phyloP scores from a whole-genome alignment of 345 rosid genomes.

The Carallia brachiata region DNA sequence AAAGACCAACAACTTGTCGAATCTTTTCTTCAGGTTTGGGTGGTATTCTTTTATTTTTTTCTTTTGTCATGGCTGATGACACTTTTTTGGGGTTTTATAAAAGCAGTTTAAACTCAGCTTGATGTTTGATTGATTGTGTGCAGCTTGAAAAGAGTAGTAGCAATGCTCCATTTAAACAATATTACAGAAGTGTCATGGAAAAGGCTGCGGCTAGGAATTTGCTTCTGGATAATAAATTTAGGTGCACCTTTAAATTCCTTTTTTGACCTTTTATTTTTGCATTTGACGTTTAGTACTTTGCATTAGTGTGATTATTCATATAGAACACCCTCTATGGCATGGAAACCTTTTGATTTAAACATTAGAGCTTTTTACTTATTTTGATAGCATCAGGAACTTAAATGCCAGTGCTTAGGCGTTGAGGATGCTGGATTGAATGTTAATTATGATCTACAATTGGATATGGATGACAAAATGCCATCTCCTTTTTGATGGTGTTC shows the following conservation, averaged over 20 bases:
- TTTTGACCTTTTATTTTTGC: not conserved
- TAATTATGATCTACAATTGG: too few species aligned
- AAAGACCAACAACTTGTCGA: conserved; percentile 71
- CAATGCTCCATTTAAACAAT: conserved; percentile 59
- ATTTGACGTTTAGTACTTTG: not conserved
- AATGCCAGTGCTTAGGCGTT: not conserved
- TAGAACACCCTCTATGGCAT: too few species aligned
- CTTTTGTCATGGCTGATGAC: not conserved
- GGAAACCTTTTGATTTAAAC: not conserved
- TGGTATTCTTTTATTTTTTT: not conserved
- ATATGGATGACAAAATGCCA: too few species aligned
- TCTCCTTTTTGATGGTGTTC: too few species aligned
- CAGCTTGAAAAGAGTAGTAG: conserved; percentile 62
- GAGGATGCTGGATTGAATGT: not conserved
- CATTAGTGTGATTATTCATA: not conserved
- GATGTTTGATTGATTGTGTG: conserved; percentile 18
- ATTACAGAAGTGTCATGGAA: conserved; percentile 60
- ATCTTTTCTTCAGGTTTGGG: conserved; percentile 63
- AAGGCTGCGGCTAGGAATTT: conserved; percentile 53
- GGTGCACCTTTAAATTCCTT: conserved; percentile 23
- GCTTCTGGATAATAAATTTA: conserved; percentile 28
- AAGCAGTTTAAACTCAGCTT: conserved; percentile 10
- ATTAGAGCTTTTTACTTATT: not conserved
- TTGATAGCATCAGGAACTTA: not conserved
- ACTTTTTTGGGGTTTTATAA: not conserved